Evolutionary conservation across 2,329 filamentous ascomycete species (phyloP), one percentile per base, ranked within the genome.

Genomic region (Diaporthe amygdali): DNA sequence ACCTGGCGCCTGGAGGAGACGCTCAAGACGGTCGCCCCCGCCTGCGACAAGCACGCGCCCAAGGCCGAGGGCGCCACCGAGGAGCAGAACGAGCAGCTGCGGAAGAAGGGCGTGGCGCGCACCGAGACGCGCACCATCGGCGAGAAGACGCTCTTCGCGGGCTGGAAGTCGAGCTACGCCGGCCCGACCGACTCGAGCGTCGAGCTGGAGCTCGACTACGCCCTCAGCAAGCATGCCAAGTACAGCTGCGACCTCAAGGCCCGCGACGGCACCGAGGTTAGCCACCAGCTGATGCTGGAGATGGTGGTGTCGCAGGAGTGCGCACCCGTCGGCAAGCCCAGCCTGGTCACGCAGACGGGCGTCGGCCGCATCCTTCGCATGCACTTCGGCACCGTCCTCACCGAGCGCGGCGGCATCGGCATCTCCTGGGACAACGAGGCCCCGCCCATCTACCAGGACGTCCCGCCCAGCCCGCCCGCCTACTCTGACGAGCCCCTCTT

Each of bases 341-440:
- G 85, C 67, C 86, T 94, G 64, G 89, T 94, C 59, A 95, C 94
- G 0, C 94, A 95, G 63, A 98, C 96, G 0, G 96, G 96, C 72
- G 93, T 95, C 2, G 96, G 96, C 0, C 90, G 96, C 74, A 96
- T 98, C 66, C 86, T 99, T 72, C 90, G 96, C 75, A 98, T 97
- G 89, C 94, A 97, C 80, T 98, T 98, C 84, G 90, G 89, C 76
- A 87, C 96, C 67, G 86, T 91, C 70, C 88, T 98, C 69, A 98
- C 95, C 5, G 93, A 97, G 83, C 90, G 94, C 72, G 89, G 90
- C 25, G 96, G 96, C 22, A 89, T 97, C 79, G 95, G 96, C 64
- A 95, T 99, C 77, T 94, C 93, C 76, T 99, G 96, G 96, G 96
- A 98, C 76, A 96, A 98, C 82, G 96, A 99, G 84, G 91, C 94